These are phyloP conservation scores for Ophiocordyceps australis DNA, from an alignment of 2,329 filamentous ascomycete species.

Conservation along the genomic window DNA sequence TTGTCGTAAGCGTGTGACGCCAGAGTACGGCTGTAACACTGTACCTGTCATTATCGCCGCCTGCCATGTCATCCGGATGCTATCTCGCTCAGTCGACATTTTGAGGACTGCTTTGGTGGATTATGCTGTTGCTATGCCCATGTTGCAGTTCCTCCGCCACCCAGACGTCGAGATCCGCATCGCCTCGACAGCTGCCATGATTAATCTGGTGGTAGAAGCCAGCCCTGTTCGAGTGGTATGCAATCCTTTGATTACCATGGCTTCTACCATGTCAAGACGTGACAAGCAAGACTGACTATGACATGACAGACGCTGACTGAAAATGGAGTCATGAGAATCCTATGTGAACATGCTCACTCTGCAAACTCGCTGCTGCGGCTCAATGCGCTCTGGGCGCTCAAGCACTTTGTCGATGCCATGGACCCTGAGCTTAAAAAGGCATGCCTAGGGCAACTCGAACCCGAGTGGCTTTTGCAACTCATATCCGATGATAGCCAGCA, in stretches of 20 bases:
- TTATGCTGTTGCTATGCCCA: constrained; percentile 58
- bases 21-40: constrained; percentile 54
- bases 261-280: no score
- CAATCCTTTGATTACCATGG: no score
- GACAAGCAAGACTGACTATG: not conserved
- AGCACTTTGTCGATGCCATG: constrained; percentile 66
- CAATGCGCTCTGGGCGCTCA: constrained; percentile 84
- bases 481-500: constrained; percentile 48
- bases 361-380: constrained; percentile 61
- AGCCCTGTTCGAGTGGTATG: constrained; percentile 74
- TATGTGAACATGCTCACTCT: constrained; percentile 75
- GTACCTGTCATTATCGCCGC: constrained; percentile 65
- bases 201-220: constrained; percentile 73
- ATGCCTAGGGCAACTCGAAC: constrained; percentile 59
- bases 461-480: constrained; percentile 64
- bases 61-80: constrained; percentile 62
- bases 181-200: constrained; percentile 67
- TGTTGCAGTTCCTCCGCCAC: constrained; percentile 60
- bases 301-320: constrained; percentile 46
- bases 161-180: constrained; percentile 64
- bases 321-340: constrained; percentile 52
- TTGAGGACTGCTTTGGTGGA: constrained; percentile 79
- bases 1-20: constrained; percentile 10
- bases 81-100: constrained; percentile 71
- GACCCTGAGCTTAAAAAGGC: constrained; percentile 55